These are phyloP conservation scores for Xylaria bambusicola DNA, from an alignment of 495 filamentous ascomycete species.

Conservation along the genomic window DNA sequence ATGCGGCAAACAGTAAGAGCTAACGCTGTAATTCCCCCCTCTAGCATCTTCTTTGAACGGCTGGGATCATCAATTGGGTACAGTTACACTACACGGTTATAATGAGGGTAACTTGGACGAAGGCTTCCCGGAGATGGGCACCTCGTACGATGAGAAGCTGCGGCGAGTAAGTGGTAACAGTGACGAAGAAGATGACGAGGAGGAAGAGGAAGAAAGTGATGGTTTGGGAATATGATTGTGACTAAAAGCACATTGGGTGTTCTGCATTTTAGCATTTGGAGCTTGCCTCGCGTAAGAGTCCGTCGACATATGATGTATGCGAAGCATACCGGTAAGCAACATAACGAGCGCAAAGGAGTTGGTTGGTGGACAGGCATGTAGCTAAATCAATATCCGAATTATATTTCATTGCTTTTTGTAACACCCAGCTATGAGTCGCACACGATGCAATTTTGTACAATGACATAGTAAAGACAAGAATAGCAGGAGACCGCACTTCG, in stretches of 20 bases:
- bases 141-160: slow-evolving; percentile 55
- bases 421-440: slow-evolving; percentile 10
- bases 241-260: neutral
- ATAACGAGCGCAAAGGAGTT: neutral
- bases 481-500: slow-evolving; percentile 15
- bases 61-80: slow-evolving; percentile 66
- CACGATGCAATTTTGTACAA: slow-evolving; percentile 30
- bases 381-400: neutral
- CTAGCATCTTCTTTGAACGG: slow-evolving; percentile 86
- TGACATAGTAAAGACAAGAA: slow-evolving; percentile 21
- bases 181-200: neutral
- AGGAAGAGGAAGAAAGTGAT: neutral
- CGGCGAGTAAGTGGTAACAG: slow-evolving; percentile 1
- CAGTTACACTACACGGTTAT: slow-evolving; percentile 75
- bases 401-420: slow-evolving; percentile 11
- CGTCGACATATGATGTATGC: no score
- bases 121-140: slow-evolving; percentile 60
- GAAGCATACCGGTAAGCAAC: neutral
- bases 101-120: slow-evolving; percentile 69
- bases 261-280: no score
- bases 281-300: no score
- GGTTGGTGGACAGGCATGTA: slow-evolving; percentile 7
- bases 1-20: neutral
- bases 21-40: slow-evolving; percentile 18
- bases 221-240: neutral